A percentile compares a stretch with the other conserved stretches of the same genome.
Conservation (phyloP, 1,139 yeast genomes). For the Taiozyma sp. region DNA sequence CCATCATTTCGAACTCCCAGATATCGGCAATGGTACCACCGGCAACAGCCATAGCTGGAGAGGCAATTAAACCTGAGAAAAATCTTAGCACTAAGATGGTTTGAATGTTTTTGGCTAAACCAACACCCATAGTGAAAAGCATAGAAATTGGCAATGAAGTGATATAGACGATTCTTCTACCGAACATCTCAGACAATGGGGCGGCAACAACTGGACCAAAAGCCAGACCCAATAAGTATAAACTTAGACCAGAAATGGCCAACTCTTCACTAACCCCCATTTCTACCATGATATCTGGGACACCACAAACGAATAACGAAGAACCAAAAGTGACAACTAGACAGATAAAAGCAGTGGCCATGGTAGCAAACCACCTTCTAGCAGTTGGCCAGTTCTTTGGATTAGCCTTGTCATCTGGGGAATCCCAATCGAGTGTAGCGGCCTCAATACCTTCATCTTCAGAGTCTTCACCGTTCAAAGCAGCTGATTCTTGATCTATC, state of each 20-base stretch:
- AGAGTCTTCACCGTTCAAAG: background rate
- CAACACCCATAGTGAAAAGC: conserved; percentile 76
- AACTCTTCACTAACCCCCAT: conserved; percentile 54
- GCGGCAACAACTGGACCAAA: conserved; percentile 74
- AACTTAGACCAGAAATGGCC: conserved; percentile 62
- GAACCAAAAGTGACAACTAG: conserved; percentile 69
- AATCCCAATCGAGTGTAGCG: conserved; percentile 54
- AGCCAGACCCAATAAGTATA: conserved; percentile 68
- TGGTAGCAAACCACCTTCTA: conserved; percentile 62
- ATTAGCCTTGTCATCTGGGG: conserved; percentile 51
- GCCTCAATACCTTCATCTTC: conserved; percentile 29
- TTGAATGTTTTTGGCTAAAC: conserved; percentile 52
- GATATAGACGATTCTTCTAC: conserved; percentile 62
- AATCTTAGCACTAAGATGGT: conserved; percentile 66
- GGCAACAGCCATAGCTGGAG: conserved; percentile 84
- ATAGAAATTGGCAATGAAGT: conserved; percentile 60
- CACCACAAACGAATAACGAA: conserved; percentile 61
- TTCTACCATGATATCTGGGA: conserved; percentile 42
- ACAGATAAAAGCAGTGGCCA: conserved; percentile 59
- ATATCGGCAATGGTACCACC: conserved; percentile 83
- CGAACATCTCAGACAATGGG: conserved; percentile 71
- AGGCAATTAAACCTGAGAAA: conserved; percentile 74
- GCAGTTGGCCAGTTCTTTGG: conserved; percentile 63
- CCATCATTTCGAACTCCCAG: conserved; percentile 61
- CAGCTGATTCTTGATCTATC: conserved; percentile 2